phyloP scores from a whole-genome alignment of 495 filamentous ascomycete species.

The Xylaria cubensis region DNA sequence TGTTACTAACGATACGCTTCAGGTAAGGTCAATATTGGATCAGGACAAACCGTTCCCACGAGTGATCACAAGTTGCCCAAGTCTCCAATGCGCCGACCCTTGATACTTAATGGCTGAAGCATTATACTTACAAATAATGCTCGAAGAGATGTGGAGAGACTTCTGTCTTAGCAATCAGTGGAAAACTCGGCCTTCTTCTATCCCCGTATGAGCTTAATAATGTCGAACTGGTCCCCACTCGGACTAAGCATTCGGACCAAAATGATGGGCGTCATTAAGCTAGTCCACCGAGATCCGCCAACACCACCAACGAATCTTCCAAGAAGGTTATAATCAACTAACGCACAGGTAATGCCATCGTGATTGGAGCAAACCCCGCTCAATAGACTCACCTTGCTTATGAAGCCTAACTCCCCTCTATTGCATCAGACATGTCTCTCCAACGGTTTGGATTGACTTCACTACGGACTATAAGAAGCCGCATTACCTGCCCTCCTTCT shows the following conservation, averaged over 20 bases:
- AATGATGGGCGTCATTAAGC: conserved; percentile 7
- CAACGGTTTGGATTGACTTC: conserved; percentile 12
- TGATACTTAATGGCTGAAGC: neutral
- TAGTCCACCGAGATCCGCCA: no score
- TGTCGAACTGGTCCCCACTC: conserved; percentile 13
- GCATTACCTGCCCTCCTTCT: neutral
- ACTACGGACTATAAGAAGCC: conserved; percentile 24
- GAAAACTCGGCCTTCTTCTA: neutral
- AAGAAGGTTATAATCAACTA: neutral
- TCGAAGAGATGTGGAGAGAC: no score
- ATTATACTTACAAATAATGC: conserved; percentile 3
- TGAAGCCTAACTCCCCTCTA: neutral
- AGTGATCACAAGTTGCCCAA: neutral
- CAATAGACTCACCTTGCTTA: conserved; percentile 3
- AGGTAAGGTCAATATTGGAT: neutral
- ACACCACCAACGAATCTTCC: no score
- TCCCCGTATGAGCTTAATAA: conserved; percentile 20
- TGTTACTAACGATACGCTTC: neutral
- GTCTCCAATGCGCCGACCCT: neutral
- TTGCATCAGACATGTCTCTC: conserved; percentile 21
- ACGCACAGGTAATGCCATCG: neutral
- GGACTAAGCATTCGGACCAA: conserved; percentile 19
- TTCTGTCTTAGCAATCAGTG: neutral
- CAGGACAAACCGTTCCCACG: neutral
- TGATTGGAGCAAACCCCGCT: conserved; percentile 15